These are phyloP conservation scores for Auriscalpium vulgare DNA, from an alignment of 768 basidiomycete genomes.

Conservation along the genomic window DNA sequence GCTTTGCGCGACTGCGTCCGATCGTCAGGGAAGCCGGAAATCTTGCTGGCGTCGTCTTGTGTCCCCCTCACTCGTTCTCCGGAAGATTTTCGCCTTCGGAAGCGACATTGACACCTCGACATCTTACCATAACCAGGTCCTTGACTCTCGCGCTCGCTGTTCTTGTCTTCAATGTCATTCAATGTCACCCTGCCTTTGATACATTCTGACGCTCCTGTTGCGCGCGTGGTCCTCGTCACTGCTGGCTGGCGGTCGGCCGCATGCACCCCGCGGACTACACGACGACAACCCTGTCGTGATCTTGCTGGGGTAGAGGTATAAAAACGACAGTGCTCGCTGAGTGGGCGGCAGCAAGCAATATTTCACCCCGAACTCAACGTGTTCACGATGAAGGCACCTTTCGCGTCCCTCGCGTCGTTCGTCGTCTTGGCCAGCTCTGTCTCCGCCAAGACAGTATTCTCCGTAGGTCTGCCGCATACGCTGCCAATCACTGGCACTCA, in stretches of 20 bases:
- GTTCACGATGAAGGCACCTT: not conserved
- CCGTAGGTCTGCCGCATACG: slow-evolving; percentile 21
- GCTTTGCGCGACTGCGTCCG: too few species aligned
- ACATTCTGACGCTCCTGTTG: not conserved
- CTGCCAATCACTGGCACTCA: not conserved
- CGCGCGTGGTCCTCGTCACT: too few species aligned
- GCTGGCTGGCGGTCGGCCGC: too few species aligned
- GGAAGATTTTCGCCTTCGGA: not conserved
- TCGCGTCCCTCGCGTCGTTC: slow-evolving; percentile 18
- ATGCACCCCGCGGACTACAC: too few species aligned
- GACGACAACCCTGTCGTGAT: not conserved
- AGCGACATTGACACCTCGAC: not conserved
- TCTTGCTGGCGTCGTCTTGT: too few species aligned
- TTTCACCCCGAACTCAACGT: not conserved
- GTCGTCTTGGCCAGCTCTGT: slow-evolving; percentile 26
- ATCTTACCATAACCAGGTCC: not conserved
- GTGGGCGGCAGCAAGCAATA: not conserved
- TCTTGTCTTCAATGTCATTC: not conserved
- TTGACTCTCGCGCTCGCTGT: not conserved
- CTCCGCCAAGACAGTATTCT: slow-evolving; percentile 46
- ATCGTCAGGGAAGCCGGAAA: too few species aligned
- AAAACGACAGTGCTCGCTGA: not conserved
- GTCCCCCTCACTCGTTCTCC: too few species aligned
- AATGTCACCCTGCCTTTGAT: not conserved
- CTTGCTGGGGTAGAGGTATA: not conserved